phyloP scores from a whole-genome alignment of 495 filamentous ascomycete genomes.

The Aspergillus conjunctus region DNA sequence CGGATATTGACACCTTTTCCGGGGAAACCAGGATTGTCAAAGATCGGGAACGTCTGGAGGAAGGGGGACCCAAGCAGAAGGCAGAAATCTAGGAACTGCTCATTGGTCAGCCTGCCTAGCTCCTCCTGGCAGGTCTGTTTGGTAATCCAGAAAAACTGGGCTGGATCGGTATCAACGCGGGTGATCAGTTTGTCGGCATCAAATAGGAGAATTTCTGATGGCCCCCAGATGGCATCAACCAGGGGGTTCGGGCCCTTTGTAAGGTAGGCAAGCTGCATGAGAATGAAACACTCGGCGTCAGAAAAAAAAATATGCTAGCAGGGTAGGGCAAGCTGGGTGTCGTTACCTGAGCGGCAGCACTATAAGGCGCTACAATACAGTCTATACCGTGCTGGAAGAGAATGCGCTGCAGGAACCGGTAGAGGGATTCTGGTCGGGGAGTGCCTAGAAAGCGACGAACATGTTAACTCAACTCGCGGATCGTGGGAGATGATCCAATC shows the following conservation, averaged over 20 bases:
- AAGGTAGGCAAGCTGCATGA: conserved; percentile 75
- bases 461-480: conserved; percentile 16
- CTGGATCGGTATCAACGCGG: conserved; percentile 68
- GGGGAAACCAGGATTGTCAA: conserved; percentile 58
- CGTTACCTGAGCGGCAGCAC: conserved; percentile 81
- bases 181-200: conserved; percentile 83
- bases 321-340: neutral
- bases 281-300: conserved; percentile 16
- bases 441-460: conserved; percentile 46
- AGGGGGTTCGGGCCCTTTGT: conserved; percentile 67
- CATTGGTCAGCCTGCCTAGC: conserved; percentile 64
- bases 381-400: conserved; percentile 68
- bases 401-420: conserved; percentile 72
- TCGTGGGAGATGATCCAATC: neutral
- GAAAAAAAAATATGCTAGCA: neutral
- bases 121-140: conserved; percentile 70
- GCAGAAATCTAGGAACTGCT: conserved; percentile 79
- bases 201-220: conserved; percentile 86
- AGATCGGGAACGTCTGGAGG: conserved; percentile 72
- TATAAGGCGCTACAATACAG: conserved; percentile 88
- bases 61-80: conserved; percentile 84
- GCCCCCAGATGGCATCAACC: conserved; percentile 77
- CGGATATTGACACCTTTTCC: conserved; percentile 55
- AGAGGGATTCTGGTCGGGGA: conserved; percentile 61
- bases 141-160: conserved; percentile 69